A percentile compares a stretch with the other conserved stretches of the same genome.
Conservation (phyloP, 345 rosid genomes). For the Acer yangbiense region DNA sequence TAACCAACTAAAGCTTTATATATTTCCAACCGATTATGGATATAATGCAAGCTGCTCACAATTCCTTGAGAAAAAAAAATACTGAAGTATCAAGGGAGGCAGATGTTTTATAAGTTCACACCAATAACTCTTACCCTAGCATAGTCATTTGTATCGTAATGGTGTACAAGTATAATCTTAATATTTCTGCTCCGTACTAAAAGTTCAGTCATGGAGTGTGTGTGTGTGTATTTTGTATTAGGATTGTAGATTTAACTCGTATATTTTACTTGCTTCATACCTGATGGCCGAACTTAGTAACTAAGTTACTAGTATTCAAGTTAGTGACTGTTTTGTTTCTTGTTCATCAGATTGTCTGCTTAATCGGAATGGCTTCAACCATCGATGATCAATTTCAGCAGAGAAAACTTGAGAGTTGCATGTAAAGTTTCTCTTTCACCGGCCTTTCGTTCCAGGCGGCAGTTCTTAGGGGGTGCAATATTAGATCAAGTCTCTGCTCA, state of each 20-base stretch:
- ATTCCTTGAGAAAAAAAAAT: neutral
- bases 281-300: neutral
- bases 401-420: neutral
- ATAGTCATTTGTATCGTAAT: neutral
- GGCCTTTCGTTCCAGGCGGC: neutral
- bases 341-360: constrained; percentile 25
- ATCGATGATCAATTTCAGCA: neutral
- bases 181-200: neutral
- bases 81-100: neutral
- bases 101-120: neutral
- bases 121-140: neutral
- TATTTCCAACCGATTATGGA: neutral
- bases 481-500: neutral
- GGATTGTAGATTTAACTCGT: neutral
- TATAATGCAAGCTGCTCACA: neutral
- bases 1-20: neutral
- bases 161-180: neutral
- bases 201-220: neutral
- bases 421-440: neutral
- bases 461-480: neutral
- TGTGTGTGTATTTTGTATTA: neutral
- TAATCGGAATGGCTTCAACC: constrained; percentile 5
- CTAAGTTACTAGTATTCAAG: neutral
- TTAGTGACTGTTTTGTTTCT: constrained; percentile 2
- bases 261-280: neutral